Percentiles rank a stretch among this genome's conserved stretches.
Evolutionary conservation across 2,329 filamentous ascomycete species (phyloP).

Genomic region (Paraphaeosphaeria minitans): DNA sequence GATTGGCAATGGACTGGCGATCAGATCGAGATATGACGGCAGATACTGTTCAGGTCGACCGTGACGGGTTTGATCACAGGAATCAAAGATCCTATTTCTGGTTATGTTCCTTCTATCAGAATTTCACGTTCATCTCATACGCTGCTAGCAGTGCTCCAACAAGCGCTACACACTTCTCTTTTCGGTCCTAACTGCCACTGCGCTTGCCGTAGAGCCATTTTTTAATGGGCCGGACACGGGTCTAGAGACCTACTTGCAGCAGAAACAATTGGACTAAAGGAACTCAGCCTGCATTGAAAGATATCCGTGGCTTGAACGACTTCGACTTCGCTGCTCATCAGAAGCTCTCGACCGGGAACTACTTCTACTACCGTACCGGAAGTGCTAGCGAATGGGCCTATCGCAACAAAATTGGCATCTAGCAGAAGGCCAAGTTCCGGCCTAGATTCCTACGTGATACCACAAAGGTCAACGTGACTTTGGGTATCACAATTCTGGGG

Average conservation of each 20-base stretch:
- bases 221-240: conserved; percentile 16
- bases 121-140: neutral
- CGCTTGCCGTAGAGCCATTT: conserved; percentile 12
- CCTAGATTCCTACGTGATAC: conserved; percentile 57
- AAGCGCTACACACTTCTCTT: conserved; percentile 10
- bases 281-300: conserved; percentile 41
- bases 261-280: conserved; percentile 15
- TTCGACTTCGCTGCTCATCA: conserved; percentile 57
- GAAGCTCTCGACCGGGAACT: conserved; percentile 52
- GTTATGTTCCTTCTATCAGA: neutral
- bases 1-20: neutral
- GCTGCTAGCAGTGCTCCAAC: conserved; percentile 1
- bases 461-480: conserved; percentile 32
- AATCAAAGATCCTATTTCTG: neutral
- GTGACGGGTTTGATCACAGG: neutral
- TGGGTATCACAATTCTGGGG: conserved; percentile 57
- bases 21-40: neutral
- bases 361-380: conserved; percentile 60
- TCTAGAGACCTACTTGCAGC: conserved; percentile 11
- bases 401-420: conserved; percentile 60
- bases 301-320: conserved; percentile 55
- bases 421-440: conserved; percentile 49
- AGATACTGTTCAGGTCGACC: neutral
- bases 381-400: conserved; percentile 58
- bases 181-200: conserved; percentile 14